phyloP scores from a whole-genome alignment of 192 early-diverging fungal genomes.

The Coemansia sp. region DNA sequence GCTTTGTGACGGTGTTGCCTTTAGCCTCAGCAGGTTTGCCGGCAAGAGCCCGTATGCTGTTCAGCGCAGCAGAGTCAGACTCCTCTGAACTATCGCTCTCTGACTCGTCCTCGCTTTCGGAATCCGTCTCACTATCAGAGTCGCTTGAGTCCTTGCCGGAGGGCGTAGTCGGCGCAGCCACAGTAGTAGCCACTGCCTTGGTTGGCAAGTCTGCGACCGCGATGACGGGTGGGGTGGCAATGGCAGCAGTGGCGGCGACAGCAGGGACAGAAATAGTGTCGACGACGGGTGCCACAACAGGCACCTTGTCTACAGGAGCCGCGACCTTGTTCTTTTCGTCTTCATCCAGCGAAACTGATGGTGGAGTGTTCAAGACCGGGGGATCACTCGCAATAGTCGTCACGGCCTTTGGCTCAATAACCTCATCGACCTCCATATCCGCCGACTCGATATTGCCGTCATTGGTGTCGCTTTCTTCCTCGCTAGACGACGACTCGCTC shows the following conservation, averaged over 20 bases:
- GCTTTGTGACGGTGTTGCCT: neutral
- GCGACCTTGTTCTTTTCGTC: neutral
- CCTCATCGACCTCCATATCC: neutral
- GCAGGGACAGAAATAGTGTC: neutral
- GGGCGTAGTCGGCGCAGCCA: neutral
- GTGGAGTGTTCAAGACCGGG: neutral
- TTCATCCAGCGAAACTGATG: neutral
- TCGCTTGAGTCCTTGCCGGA: neutral
- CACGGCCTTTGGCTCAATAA: neutral
- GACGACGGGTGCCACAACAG: neutral
- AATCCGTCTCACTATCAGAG: slow-evolving; percentile 2
- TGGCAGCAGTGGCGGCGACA: neutral
- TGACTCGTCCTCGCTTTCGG: slow-evolving; percentile 9
- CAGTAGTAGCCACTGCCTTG: neutral
- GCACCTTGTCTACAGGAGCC: neutral
- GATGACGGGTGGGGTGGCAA: neutral
- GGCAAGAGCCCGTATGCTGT: neutral
- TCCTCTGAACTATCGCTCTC: slow-evolving; percentile 27
- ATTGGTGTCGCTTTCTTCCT: neutral
- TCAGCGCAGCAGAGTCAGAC: slow-evolving; percentile 1
- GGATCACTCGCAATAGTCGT: neutral
- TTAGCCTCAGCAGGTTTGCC: neutral
- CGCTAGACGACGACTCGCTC: slow-evolving; percentile 11
- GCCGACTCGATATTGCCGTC: no score
- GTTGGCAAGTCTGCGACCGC: neutral